Base-by-base conservation (phyloP, 2,329 filamentous ascomycete genomes). In the Beauveria scarabaeidicola region DNA sequence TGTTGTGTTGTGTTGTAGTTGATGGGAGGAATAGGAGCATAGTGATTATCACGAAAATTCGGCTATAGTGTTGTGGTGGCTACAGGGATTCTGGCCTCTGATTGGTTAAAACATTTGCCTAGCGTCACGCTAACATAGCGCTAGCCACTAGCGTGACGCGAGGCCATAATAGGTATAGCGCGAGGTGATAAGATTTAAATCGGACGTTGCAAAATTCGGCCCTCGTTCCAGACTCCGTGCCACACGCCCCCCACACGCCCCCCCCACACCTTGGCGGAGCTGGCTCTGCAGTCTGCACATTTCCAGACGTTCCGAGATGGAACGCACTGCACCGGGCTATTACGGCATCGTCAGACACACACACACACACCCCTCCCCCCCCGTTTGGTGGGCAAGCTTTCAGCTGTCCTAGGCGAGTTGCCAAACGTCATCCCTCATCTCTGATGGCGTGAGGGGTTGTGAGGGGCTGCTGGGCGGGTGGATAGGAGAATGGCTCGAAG, bases 391-490 rank as follows among this genome's bases (percentile, higher is more conserved):
- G 56, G 27, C 29, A 36, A 36, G 32, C 32, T 44, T 58, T 58
- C 56, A 58, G 56, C 56, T 58, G 56, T 27, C 36, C 41, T 43
- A 11, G 47, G 23, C 40, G 38, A 29, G 44, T 27, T 52, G 47
- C 40, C 29, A 52, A 58, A 58, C 56, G 56, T 58, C 56, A 58
- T 58, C 25, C 27, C 25, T 52, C 56, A 44, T 52, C 47, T 46
- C 56, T 41, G 17, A 58, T 58, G 56, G 56, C 56, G 56, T 52
- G 56, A 58, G 56, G 47, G 56, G 56, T 58, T 4, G 46, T 32
- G 47, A 46, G 27, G 56, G 47, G 48, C 9, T 43, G 11, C 23
- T 17, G 6, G 19, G 38, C 7, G 11, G 15, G 40, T 41, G 52
- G 38, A 9, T n/a, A 58, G 21, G 25, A 9, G 3, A 15, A 27